Percentiles rank a stretch among this genome's conserved stretches.
These are phyloP conservation scores for Fimicolochytrium jonesii DNA, from an alignment of 192 early-diverging fungal genomes.

Conservation along the genomic window DNA sequence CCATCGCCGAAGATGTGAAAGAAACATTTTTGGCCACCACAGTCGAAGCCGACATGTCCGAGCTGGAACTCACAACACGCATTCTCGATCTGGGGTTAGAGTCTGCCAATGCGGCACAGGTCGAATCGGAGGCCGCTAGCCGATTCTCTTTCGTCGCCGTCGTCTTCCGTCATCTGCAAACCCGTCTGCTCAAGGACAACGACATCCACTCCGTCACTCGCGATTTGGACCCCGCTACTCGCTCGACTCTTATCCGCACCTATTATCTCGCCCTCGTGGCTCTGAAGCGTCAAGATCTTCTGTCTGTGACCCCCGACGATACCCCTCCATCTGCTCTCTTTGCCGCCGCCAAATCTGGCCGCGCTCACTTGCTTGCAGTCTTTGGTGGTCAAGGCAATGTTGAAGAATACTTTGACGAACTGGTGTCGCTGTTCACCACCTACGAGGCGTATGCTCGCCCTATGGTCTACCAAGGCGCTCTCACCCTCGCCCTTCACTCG, in stretches of 20 bases:
- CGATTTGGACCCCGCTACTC: constrained; percentile 20
- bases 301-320: constrained; percentile 32
- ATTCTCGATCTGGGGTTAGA: constrained; percentile 51
- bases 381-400: constrained; percentile 97
- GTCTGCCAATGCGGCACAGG: constrained; percentile 4
- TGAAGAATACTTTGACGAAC: constrained; percentile 91
- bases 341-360: constrained; percentile 55
- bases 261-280: constrained; percentile 74
- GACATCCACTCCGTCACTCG: constrained; percentile 77
- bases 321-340: constrained; percentile 62
- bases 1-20: constrained; percentile 77
- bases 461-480: constrained; percentile 60
- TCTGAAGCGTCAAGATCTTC: constrained; percentile 44
- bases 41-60: constrained; percentile 51
- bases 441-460: constrained; percentile 72
- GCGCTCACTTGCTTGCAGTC: constrained; percentile 70
- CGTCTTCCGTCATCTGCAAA: constrained; percentile 71
- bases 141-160: constrained; percentile 65
- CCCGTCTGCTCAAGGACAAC: constrained; percentile 71
- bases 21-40: constrained; percentile 49
- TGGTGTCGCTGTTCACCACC: constrained; percentile 71
- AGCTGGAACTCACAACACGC: constrained; percentile 66
- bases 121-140: constrained; percentile 33
- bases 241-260: constrained; percentile 62
- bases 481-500: constrained; percentile 63